A percentile compares a stretch with the other conserved stretches of the same genome.
phyloP scores from a whole-genome alignment of 768 basidiomycete genomes.

The Cystofilobasidium bisporidii region DNA sequence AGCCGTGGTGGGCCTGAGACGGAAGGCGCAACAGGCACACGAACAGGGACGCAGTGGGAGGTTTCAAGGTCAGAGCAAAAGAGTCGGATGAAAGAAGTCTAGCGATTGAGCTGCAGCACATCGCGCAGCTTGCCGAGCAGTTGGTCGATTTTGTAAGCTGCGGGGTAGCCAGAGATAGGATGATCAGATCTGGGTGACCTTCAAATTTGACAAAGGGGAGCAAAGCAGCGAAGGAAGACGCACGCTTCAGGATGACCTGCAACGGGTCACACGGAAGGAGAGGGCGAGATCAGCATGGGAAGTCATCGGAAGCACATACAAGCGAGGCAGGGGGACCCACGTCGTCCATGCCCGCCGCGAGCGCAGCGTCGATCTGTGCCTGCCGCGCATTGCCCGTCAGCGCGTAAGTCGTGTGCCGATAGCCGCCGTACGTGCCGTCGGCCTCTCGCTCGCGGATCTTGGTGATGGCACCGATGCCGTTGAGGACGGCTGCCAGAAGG shows the following conservation, averaged over 20 bases:
- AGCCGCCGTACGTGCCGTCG: conserved; percentile 2
- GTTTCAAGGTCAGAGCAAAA: too few species aligned
- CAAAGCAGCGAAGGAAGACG: neutral
- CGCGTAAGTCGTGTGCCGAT: neutral
- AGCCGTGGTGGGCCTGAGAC: too few species aligned
- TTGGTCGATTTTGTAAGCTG: conserved; percentile 4
- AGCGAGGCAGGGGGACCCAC: neutral
- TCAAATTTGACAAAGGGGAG: neutral
- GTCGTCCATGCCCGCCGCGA: conserved; percentile 1
- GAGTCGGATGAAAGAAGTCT: neutral
- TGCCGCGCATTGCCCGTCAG: conserved; percentile 8
- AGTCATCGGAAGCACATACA: neutral
- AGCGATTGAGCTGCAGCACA: neutral
- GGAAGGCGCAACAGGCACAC: too few species aligned
- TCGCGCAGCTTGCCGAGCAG: neutral
- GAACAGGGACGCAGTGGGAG: too few species aligned
- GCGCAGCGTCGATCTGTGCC: neutral
- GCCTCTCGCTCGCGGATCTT: conserved; percentile 28
- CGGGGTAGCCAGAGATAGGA: neutral
- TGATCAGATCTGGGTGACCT: neutral
- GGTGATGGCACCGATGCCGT: conserved; percentile 29
- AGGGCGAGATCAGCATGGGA: neutral
- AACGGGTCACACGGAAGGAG: neutral
- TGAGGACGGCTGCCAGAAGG: conserved; percentile 29
- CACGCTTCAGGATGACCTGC: conserved; percentile 4